These are phyloP conservation scores for Claviceps citrina DNA, from an alignment of 2,329 filamentous ascomycete species.

Conservation along the genomic window DNA sequence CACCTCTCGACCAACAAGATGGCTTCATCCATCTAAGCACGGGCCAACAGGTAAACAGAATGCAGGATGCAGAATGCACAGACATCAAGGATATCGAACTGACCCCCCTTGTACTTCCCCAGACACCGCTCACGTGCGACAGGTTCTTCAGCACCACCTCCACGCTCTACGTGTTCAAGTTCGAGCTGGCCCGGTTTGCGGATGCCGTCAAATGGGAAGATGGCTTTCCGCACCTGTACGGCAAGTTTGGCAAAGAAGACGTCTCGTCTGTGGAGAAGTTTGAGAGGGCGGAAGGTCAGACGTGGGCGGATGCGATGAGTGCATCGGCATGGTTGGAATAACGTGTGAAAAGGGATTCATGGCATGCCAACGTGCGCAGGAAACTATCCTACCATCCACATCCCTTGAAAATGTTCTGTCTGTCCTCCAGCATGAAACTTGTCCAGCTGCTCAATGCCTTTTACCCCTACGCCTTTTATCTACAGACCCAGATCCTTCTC, in stretches of 20 bases:
- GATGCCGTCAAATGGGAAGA: constrained; percentile 38
- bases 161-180: constrained; percentile 36
- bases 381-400: too few species aligned
- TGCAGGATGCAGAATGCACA: background rate
- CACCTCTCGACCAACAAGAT: constrained; percentile 42
- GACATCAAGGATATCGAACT: too few species aligned
- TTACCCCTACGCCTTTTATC: constrained; percentile 1
- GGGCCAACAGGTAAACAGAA: constrained; percentile 30
- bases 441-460: background rate
- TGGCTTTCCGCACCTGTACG: constrained; percentile 44
- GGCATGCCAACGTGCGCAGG: too few species aligned
- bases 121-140: constrained; percentile 30
- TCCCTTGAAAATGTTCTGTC: too few species aligned
- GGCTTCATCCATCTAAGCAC: constrained; percentile 48
- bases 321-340: constrained; percentile 26
- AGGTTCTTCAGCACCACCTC: constrained; percentile 27
- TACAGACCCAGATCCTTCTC: constrained; percentile 59
- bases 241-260: constrained; percentile 38
- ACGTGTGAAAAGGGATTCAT: too few species aligned
- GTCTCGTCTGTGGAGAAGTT: constrained; percentile 33
- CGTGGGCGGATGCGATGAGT: constrained; percentile 32
- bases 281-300: constrained; percentile 24
- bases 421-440: too few species aligned
- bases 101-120: background rate
- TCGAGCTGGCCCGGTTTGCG: constrained; percentile 31